phyloP scores from a whole-genome alignment of 208 protist species.

The Trypanosoma congolense region DNA sequence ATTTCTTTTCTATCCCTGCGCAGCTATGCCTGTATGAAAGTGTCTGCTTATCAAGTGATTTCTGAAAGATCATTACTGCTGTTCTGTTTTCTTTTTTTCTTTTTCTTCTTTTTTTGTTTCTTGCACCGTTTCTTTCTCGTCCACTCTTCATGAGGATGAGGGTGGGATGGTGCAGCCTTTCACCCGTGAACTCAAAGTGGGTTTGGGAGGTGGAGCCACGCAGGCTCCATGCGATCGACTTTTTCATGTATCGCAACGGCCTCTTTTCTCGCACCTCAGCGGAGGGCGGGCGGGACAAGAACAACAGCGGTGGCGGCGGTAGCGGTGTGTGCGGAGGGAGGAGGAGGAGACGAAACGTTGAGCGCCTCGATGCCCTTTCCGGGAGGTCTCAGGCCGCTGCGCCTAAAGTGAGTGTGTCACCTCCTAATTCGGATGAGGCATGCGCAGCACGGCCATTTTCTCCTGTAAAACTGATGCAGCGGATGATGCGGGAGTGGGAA shows the following conservation, averaged over 20 bases:
- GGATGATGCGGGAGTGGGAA: constrained; percentile 24
- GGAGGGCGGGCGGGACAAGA: too few species aligned
- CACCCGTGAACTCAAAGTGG: constrained; percentile 3
- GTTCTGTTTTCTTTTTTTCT: too few species aligned
- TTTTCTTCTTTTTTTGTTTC: background rate
- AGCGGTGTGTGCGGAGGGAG: background rate
- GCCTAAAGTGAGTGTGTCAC: too few species aligned
- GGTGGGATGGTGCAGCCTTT: background rate
- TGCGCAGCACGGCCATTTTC: constrained; percentile 23
- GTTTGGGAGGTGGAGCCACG: constrained; percentile 18
- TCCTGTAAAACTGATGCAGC: constrained; percentile 24
- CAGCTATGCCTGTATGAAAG: too few species aligned
- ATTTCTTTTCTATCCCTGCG: too few species aligned
- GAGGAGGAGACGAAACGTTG: background rate
- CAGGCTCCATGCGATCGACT: constrained; percentile 22
- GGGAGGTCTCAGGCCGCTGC: background rate
- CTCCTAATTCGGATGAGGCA: too few species aligned
- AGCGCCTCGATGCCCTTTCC: constrained; percentile 16
- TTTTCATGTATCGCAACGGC: constrained; percentile 25
- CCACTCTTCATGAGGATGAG: constrained; percentile 1
- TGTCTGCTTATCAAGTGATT: too few species aligned
- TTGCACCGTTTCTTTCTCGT: background rate
- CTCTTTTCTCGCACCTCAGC: constrained; percentile 11
- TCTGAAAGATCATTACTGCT: too few species aligned
- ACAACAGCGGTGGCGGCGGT: too few species aligned